A percentile compares a stretch with the other conserved stretches of the same genome.
These are phyloP conservation scores for Pelargonium australe DNA, from an alignment of 441 rosid species.

Conservation along the genomic window DNA sequence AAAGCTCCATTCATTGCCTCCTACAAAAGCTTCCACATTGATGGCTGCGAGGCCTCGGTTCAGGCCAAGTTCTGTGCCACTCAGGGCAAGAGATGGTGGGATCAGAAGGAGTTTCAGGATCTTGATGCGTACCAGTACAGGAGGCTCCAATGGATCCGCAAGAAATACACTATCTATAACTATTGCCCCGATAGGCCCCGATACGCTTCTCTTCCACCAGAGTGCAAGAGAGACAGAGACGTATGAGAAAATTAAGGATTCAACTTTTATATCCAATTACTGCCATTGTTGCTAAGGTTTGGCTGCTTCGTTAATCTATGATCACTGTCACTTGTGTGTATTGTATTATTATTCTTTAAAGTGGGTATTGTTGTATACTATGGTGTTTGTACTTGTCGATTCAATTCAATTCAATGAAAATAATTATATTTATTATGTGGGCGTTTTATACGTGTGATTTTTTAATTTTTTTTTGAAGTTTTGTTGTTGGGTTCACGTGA, in stretches of 20 bases:
- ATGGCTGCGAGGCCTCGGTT: constrained; percentile 56
- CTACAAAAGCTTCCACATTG: constrained; percentile 50
- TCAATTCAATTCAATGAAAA: too few species aligned
- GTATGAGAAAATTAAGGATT: neutral
- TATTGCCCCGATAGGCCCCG: constrained; percentile 47
- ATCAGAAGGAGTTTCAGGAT: constrained; percentile 48
- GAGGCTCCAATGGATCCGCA: constrained; percentile 47
- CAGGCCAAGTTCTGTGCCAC: constrained; percentile 50
- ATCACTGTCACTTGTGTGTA: too few species aligned
- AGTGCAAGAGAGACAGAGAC: constrained; percentile 51
- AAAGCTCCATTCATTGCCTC: constrained; percentile 51
- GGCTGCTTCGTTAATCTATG: too few species aligned
- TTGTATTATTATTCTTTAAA: too few species aligned
- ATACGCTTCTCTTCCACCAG: constrained; percentile 32
- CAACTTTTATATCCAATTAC: too few species aligned
- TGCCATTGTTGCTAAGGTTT: too few species aligned
- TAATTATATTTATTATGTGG: too few species aligned
- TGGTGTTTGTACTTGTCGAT: too few species aligned
- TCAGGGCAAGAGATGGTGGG: constrained; percentile 68
- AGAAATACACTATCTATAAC: constrained; percentile 50
- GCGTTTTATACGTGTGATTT: too few species aligned
- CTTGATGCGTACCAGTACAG: constrained; percentile 42
- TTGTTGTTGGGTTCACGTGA: too few species aligned
- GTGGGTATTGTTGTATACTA: too few species aligned
- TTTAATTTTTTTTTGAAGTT: too few species aligned